Conservation (phyloP, 129 eudicot genomes). For the Glebionis coronaria region DNA sequence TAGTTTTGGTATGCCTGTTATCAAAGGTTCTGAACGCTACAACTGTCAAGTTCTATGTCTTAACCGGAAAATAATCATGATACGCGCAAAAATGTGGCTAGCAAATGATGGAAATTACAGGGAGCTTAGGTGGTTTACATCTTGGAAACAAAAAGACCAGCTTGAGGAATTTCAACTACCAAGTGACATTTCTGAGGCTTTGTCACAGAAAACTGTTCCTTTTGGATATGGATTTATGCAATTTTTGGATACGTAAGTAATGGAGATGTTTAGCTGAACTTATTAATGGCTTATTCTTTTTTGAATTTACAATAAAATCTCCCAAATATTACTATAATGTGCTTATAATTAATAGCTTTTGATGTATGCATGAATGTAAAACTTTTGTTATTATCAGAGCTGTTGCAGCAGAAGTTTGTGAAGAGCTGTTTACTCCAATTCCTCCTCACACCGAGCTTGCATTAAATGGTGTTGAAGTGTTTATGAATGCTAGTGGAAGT, state of each 20-base stretch:
- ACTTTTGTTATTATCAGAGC: constrained; percentile 49
- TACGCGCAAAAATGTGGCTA: constrained; percentile 89
- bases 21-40: constrained; percentile 86
- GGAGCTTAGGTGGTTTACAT: constrained; percentile 93
- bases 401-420: constrained; percentile 98
- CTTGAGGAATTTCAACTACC: constrained; percentile 78
- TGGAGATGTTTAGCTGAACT: no score
- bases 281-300: no score
- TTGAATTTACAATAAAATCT: no score
- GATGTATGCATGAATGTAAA: not conserved
- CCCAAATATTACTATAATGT: no score
- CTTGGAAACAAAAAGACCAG: constrained; percentile 77
- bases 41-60: constrained; percentile 88
- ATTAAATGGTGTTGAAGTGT: constrained; percentile 91
- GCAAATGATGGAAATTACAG: constrained; percentile 97
- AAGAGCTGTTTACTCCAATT: constrained; percentile 81
- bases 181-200: constrained; percentile 53
- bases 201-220: constrained; percentile 65
- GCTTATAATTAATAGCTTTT: no score
- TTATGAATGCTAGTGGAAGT: constrained; percentile 98
- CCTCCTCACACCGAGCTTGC: constrained; percentile 96
- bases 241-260: constrained; percentile 74
- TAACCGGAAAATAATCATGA: constrained; percentile 81
- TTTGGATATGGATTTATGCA: constrained; percentile 90
- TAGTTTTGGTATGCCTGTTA: constrained; percentile 94